A percentile compares a stretch with the other conserved stretches of the same genome.
These are phyloP conservation scores for Fusarium udum DNA, from an alignment of 2,329 filamentous ascomycete species.

Conservation along the genomic window DNA sequence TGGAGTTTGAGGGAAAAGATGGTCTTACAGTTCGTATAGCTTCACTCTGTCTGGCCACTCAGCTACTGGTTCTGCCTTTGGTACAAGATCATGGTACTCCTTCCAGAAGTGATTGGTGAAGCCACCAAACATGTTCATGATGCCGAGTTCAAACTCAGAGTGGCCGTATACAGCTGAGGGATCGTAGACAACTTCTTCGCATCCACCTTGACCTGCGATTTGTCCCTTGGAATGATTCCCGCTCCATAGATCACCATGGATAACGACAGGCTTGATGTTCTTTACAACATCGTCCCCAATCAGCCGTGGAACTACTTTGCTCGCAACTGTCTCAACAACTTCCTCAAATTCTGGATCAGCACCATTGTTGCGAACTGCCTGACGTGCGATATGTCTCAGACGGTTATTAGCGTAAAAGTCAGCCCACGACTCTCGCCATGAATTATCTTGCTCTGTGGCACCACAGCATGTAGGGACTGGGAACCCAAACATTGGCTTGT, in stretches of 20 bases:
- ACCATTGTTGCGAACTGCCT: constrained; percentile 70
- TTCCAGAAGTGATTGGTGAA: constrained; percentile 77
- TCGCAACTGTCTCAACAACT: constrained; percentile 72
- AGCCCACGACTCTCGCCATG: constrained; percentile 77
- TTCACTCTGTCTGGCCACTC: constrained; percentile 87
- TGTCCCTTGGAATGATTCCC: constrained; percentile 79
- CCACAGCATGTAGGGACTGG: constrained; percentile 88
- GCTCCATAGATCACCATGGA: constrained; percentile 95
- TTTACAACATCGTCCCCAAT: constrained; percentile 73
- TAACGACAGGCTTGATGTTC: constrained; percentile 76
- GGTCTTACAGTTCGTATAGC: constrained; percentile 80
- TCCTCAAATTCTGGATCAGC: constrained; percentile 67
- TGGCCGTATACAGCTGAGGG: constrained; percentile 85
- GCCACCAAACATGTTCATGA: constrained; percentile 97
- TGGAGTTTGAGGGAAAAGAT: neutral
- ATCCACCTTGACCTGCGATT: constrained; percentile 63
- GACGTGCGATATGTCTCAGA: constrained; percentile 70
- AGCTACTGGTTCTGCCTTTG: constrained; percentile 79
- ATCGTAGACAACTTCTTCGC: constrained; percentile 84
- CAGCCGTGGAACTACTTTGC: constrained; percentile 77
- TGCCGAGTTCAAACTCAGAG: constrained; percentile 89
- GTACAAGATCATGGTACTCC: constrained; percentile 79
- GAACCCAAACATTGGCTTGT: constrained; percentile 79
- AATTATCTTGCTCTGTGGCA: constrained; percentile 82
- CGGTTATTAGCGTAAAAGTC: constrained; percentile 86